Evolutionary conservation across 768 basidiomycete species (phyloP).

Genomic region (Leccinum uliginosum): DNA sequence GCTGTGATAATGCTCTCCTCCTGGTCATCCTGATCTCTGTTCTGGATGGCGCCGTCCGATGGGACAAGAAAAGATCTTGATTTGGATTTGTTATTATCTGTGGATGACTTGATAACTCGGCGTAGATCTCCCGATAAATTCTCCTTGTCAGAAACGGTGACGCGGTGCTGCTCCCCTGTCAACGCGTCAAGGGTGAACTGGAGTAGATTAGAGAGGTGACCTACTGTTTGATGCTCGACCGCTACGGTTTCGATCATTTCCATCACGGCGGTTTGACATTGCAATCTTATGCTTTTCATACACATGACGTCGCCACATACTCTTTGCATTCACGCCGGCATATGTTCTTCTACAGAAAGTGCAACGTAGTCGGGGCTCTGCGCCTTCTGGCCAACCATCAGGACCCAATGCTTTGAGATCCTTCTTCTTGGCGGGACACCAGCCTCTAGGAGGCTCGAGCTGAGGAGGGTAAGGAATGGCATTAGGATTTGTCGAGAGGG

Average conservation of each 20-base stretch:
- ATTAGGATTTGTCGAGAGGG: constrained; percentile 40
- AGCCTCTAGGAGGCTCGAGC: constrained; percentile 80
- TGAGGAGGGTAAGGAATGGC: constrained; percentile 71
- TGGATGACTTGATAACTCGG: constrained; percentile 24
- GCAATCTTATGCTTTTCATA: constrained; percentile 89
- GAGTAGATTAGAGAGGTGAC: constrained; percentile 25
- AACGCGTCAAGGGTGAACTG: constrained; percentile 19
- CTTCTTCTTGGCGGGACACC: constrained; percentile 85
- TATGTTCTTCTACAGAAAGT: constrained; percentile 83
- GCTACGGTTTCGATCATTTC: constrained; percentile 52
- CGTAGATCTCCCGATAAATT: constrained; percentile 30
- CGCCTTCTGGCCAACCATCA: constrained; percentile 76
- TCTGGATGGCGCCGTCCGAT: constrained; percentile 10
- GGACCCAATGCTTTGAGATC: constrained; percentile 64
- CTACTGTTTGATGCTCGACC: constrained; percentile 63
- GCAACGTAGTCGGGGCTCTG: constrained; percentile 74
- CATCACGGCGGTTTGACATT: constrained; percentile 82
- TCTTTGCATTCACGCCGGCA: constrained; percentile 84
- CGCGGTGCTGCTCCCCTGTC: constrained; percentile 63
- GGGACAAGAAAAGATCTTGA: constrained; percentile 19
- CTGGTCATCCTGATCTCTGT: constrained; percentile 11
- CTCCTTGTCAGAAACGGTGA: constrained; percentile 30
- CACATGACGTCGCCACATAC: constrained; percentile 88
- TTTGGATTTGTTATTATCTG: constrained; percentile 19
- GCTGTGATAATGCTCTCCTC: constrained; percentile 10